Evolutionary conservation across 345 rosid genomes (phyloP).

Genomic region (Raphanus raphanistrum): DNA sequence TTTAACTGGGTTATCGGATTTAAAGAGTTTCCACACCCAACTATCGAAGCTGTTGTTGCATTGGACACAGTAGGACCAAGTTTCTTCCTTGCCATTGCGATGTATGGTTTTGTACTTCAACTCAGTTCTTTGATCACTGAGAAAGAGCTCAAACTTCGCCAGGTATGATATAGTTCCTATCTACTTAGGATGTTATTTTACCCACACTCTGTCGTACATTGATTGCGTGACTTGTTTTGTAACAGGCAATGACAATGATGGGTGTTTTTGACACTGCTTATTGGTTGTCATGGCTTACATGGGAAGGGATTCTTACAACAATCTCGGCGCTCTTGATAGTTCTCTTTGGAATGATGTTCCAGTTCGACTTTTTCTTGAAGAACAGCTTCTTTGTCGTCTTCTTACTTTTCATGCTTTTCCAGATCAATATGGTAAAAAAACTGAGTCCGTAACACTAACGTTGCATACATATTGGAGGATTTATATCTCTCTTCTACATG

Average conservation of each 20-base stretch:
- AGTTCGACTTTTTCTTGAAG: constrained; percentile 82
- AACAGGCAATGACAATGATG: constrained; percentile 84
- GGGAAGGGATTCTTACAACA: constrained; percentile 69
- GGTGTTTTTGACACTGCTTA: constrained; percentile 89
- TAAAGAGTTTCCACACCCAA: constrained; percentile 85
- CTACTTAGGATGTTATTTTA: background rate
- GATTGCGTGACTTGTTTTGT: constrained; percentile 1
- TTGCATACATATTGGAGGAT: background rate
- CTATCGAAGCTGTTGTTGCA: constrained; percentile 44
- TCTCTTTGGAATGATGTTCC: constrained; percentile 96
- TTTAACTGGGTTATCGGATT: constrained; percentile 77
- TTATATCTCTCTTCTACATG: background rate
- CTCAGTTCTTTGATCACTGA: constrained; percentile 71
- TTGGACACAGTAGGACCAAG: constrained; percentile 60
- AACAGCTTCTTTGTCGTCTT: constrained; percentile 72
- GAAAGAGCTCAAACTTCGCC: constrained; percentile 97
- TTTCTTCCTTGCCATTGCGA: constrained; percentile 85
- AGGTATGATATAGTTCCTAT: constrained; percentile 45
- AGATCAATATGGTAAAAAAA: constrained; percentile 70
- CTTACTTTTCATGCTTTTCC: constrained; percentile 80
- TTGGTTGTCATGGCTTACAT: constrained; percentile 86
- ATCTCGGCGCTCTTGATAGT: constrained; percentile 71
- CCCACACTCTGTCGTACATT: background rate
- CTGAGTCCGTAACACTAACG: background rate
- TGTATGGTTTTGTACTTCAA: constrained; percentile 89